phyloP scores from a whole-genome alignment of 2,329 filamentous ascomycete genomes.

The Chaetomiaceae sp. region DNA sequence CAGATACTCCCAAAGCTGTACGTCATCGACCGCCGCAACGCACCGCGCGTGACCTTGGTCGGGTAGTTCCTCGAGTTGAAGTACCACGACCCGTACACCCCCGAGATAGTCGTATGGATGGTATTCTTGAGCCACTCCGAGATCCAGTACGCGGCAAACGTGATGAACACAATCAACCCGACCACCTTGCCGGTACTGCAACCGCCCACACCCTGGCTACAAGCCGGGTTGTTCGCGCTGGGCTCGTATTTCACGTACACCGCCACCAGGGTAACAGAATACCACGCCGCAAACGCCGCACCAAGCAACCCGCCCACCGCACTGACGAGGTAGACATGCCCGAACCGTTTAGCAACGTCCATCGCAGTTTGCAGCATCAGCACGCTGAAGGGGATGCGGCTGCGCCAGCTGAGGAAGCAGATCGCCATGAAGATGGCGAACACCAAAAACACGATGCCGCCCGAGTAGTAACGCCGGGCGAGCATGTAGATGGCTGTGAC shows the following conservation, averaged over 20 bases:
- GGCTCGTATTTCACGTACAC: slow-evolving; percentile 84
- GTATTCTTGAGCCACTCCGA: slow-evolving; percentile 92
- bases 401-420: slow-evolving; percentile 86
- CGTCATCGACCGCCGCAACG: slow-evolving; percentile 74
- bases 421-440: slow-evolving; percentile 77
- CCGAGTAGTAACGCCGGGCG: slow-evolving; percentile 69
- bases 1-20: slow-evolving; percentile 92
- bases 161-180: slow-evolving; percentile 78
- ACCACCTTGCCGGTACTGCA: slow-evolving; percentile 77
- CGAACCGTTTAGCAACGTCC: slow-evolving; percentile 76
- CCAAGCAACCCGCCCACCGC: slow-evolving; percentile 75
- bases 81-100: slow-evolving; percentile 92
- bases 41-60: slow-evolving; percentile 74
- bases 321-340: slow-evolving; percentile 83
- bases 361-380: slow-evolving; percentile 85
- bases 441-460: slow-evolving; percentile 80
- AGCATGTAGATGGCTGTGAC: slow-evolving; percentile 86
- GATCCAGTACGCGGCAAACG: slow-evolving; percentile 92
- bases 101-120: slow-evolving; percentile 80
- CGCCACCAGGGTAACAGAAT: slow-evolving; percentile 76
- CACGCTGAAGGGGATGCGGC: slow-evolving; percentile 83
- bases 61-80: slow-evolving; percentile 70
- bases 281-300: slow-evolving; percentile 77
- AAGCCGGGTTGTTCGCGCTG: slow-evolving; percentile 46
- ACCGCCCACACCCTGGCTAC: slow-evolving; percentile 49